phyloP scores from a whole-genome alignment of 2,329 filamentous ascomycete genomes.

The Cordyceps fumosorosea region DNA sequence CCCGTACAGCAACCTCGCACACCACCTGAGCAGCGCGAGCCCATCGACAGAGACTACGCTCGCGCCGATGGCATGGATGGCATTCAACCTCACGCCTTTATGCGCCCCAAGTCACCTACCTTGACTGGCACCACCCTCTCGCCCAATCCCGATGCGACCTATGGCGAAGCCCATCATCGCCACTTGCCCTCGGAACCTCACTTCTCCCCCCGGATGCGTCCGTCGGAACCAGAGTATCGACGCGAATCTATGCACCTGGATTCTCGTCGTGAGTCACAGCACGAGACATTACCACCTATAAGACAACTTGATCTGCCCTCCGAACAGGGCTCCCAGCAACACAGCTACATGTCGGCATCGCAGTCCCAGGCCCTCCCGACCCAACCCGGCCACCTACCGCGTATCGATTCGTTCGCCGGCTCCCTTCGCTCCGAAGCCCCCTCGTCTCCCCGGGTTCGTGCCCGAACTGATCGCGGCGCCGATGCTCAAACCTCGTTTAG shows the following conservation, averaged over 20 bases:
- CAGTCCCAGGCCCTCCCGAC: neutral
- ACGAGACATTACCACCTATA: conserved; percentile 1
- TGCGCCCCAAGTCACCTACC: conserved; percentile 8
- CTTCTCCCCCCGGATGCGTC: neutral
- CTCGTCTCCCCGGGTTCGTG: neutral
- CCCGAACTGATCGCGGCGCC: neutral
- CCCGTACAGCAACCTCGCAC: conserved; percentile 7
- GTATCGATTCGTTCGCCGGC: neutral
- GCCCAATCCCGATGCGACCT: neutral
- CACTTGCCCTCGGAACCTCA: neutral
- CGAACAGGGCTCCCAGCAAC: conserved; percentile 2
- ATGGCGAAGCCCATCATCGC: neutral
- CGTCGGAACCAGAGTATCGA: neutral
- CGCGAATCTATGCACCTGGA: conserved; percentile 1
- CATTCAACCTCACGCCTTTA: neutral
- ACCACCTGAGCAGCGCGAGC: conserved; percentile 8
- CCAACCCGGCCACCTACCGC: neutral
- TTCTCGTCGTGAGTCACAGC: neutral
- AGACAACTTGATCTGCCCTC: conserved; percentile 9
- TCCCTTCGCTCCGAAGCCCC: neutral
- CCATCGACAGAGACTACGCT: neutral
- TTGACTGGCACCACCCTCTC: conserved; percentile 8
- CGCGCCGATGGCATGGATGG: neutral
- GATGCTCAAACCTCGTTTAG: neutral
- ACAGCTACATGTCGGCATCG: neutral